Conservation (phyloP, 2,329 filamentous ascomycete genomes). For the Pseudogymnoascus sp. region DNA sequence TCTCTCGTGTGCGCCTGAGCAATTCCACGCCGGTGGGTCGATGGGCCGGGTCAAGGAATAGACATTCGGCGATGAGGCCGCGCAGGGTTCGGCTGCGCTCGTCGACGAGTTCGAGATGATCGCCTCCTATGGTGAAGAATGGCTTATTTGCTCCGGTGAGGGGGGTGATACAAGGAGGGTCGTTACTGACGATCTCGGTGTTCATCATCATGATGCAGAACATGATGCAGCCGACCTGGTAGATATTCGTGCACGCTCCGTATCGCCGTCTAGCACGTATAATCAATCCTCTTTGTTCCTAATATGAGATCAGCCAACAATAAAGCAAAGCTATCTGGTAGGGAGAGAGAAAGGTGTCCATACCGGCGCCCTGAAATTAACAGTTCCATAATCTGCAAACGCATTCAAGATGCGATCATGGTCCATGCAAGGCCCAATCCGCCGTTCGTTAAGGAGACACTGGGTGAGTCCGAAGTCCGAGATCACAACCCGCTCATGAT, state of each 20-base stretch:
- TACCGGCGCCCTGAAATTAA: not conserved
- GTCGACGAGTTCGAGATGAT: not conserved
- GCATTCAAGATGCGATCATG: not conserved
- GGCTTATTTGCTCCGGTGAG: not conserved
- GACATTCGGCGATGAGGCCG: not conserved
- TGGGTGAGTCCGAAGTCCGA: not conserved
- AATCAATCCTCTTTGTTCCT: not conserved
- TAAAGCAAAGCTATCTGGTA: not conserved
- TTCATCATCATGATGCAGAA: not conserved
- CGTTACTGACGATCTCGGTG: too few species aligned
- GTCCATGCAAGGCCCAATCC: not conserved
- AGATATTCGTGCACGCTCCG: not conserved
- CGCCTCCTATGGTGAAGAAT: not conserved
- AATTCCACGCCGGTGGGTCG: not conserved
- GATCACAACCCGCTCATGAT: not conserved
- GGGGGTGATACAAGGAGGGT: not conserved
- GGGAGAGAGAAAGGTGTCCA: not conserved
- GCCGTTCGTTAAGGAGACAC: not conserved
- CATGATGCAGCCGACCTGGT: not conserved
- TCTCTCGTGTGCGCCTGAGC: not conserved
- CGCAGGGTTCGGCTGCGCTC: not conserved
- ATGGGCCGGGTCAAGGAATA: not conserved
- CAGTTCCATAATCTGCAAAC: not conserved
- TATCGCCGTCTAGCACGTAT: not conserved
- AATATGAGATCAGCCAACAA: not conserved